Evolutionary conservation across 805 yeast genomes (phyloP).

Genomic region (Metschnikowia anglica): DNA sequence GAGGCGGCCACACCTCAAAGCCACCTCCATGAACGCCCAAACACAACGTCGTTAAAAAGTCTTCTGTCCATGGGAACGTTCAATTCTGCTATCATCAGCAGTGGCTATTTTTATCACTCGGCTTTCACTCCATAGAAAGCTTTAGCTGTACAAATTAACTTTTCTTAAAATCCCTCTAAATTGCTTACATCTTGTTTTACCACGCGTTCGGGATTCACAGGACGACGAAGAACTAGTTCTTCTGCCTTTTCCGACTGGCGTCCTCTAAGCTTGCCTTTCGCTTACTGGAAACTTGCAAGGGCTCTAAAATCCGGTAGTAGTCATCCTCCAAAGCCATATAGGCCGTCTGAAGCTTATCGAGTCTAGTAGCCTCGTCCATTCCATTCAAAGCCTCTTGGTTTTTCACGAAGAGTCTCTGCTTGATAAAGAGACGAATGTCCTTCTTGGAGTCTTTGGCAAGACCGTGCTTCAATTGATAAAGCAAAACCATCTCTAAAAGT

Average conservation of each 20-base stretch:
- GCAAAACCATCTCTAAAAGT: conserved; percentile 69
- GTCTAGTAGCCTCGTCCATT: conserved; percentile 60
- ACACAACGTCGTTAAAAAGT: no score
- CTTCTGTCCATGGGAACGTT: no score
- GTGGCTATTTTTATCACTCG: no score
- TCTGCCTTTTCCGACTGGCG: conserved; percentile 9
- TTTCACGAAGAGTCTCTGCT: conserved; percentile 70
- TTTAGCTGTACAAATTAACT: not conserved
- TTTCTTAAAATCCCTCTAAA: not conserved
- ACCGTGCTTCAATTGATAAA: conserved; percentile 37
- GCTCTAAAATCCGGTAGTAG: conserved; percentile 57
- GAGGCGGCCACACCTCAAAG: no score
- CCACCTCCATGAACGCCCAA: no score
- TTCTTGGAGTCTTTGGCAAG: conserved; percentile 28
- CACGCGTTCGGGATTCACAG: no score
- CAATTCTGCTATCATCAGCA: no score
- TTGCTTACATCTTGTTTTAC: not conserved
- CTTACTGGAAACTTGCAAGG: conserved; percentile 23
- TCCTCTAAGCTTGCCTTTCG: conserved; percentile 10
- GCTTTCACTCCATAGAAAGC: not conserved
- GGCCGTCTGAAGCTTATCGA: conserved; percentile 74
- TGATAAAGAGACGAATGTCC: conserved; percentile 59
- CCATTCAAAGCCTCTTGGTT: conserved; percentile 76
- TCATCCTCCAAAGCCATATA: conserved; percentile 68
- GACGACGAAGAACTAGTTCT: no score